Conservation (phyloP, 768 basidiomycete species). For the Trametes villosa region DNA sequence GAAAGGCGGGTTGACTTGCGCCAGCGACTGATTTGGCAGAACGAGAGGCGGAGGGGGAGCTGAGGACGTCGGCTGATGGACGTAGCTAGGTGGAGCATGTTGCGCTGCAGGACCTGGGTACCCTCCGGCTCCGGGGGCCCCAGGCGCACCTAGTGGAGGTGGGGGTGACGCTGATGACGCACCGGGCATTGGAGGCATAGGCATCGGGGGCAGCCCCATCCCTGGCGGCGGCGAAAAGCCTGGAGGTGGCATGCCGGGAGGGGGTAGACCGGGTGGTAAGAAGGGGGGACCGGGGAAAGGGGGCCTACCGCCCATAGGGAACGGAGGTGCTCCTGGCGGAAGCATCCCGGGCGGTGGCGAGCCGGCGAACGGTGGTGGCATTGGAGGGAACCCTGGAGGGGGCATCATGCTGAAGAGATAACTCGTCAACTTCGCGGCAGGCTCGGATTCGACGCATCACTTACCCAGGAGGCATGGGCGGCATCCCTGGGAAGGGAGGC, state of each 20-base stretch:
- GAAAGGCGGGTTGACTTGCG: slow-evolving; percentile 71
- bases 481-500: slow-evolving; percentile 48
- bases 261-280: slow-evolving; percentile 37
- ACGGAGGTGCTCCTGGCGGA: slow-evolving; percentile 41
- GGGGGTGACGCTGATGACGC: slow-evolving; percentile 26
- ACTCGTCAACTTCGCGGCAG: neutral
- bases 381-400: slow-evolving; percentile 56
- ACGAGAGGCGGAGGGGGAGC: slow-evolving; percentile 36
- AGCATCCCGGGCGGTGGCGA: slow-evolving; percentile 52
- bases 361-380: slow-evolving; percentile 35
- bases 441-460: slow-evolving; percentile 26
- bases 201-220: slow-evolving; percentile 23
- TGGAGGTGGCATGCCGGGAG: slow-evolving; percentile 40
- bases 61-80: slow-evolving; percentile 28
- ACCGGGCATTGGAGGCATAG: slow-evolving; percentile 31
- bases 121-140: slow-evolving; percentile 33
- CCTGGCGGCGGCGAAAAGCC: slow-evolving; percentile 36
- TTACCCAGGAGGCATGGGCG: slow-evolving; percentile 63
- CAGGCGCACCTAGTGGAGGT: slow-evolving; percentile 32
- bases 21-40: slow-evolving; percentile 59
- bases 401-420: slow-evolving; percentile 42
- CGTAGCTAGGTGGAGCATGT: slow-evolving; percentile 31
- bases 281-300: slow-evolving; percentile 44
- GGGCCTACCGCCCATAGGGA: slow-evolving; percentile 43
- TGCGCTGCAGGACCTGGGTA: slow-evolving; percentile 30